These are phyloP conservation scores for Apium graveolens DNA, from an alignment of 129 eudicot species.

Conservation along the genomic window DNA sequence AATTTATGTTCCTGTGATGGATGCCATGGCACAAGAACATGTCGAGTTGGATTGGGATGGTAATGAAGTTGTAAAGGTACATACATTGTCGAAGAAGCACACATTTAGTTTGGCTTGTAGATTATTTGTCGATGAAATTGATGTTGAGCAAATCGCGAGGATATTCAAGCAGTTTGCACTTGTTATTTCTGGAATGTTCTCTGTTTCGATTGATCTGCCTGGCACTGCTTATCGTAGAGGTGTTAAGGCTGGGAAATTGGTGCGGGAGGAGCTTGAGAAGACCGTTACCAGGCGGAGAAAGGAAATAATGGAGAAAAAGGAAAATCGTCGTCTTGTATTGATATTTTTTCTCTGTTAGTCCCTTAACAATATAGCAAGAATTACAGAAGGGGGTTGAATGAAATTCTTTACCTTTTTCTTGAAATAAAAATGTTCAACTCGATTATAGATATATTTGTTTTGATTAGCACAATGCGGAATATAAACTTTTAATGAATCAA, in stretches of 20 bases:
- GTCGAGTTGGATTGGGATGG: slow-evolving; percentile 16
- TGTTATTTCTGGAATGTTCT: slow-evolving; percentile 13
- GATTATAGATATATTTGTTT: too few relatives aligned
- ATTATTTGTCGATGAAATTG: slow-evolving; percentile 19
- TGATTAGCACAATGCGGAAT: too few relatives aligned
- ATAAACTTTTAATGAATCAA: too few relatives aligned
- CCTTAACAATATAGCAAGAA: too few relatives aligned
- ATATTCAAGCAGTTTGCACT: slow-evolving; percentile 15
- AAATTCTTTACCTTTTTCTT: too few relatives aligned
- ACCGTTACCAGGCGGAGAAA: slow-evolving; percentile 17
- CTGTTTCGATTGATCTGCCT: slow-evolving; percentile 28
- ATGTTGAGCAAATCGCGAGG: slow-evolving; percentile 13
- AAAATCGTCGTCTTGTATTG: neutral
- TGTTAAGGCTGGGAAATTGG: slow-evolving; percentile 17
- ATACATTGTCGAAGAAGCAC: slow-evolving; percentile 14
- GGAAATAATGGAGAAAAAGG: neutral
- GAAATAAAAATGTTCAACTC: too few relatives aligned
- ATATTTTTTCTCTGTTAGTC: too few relatives aligned
- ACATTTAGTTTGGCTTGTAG: slow-evolving; percentile 21
- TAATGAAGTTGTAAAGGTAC: slow-evolving; percentile 10
- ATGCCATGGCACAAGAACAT: slow-evolving; percentile 23
- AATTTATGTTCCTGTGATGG: slow-evolving; percentile 25
- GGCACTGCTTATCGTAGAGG: slow-evolving; percentile 24
- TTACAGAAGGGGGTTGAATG: too few relatives aligned
- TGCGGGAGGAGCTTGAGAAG: slow-evolving; percentile 12